Conservation (phyloP, 805 yeast genomes). For the Candida tibetensis region DNA sequence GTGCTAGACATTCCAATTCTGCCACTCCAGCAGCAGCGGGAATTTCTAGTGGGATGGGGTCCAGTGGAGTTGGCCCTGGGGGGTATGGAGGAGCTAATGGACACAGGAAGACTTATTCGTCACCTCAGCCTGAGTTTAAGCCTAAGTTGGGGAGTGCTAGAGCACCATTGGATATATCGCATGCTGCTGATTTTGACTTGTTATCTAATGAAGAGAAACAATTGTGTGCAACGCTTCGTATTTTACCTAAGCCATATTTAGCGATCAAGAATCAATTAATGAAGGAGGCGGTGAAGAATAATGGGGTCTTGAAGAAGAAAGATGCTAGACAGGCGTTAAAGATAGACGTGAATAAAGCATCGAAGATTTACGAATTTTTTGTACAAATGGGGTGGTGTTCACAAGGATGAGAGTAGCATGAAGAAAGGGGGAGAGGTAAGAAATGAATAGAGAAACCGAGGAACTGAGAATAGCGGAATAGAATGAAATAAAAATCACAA, state of each 20-base stretch:
- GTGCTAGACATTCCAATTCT: conserved; percentile 20
- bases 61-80: conserved; percentile 2
- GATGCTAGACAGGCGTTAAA: conserved; percentile 81
- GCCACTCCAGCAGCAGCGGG: conserved; percentile 7
- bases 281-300: conserved; percentile 80
- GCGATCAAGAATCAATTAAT: conserved; percentile 89
- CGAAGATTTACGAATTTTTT: conserved; percentile 88
- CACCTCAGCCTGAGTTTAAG: conserved; percentile 40
- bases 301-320: conserved; percentile 79
- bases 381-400: conserved; percentile 86
- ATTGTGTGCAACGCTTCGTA: conserved; percentile 77
- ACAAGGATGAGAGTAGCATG: conserved; percentile 31
- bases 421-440: background rate
- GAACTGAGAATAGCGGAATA: too few species aligned
- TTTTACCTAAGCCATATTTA: conserved; percentile 89
- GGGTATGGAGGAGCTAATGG: conserved; percentile 11
- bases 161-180: conserved; percentile 64
- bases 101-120: conserved; percentile 21
- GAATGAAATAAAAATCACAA: too few species aligned
- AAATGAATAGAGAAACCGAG: too few species aligned
- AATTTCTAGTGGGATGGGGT: background rate
- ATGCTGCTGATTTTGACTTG: conserved; percentile 78
- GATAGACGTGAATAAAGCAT: conserved; percentile 83
- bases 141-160: conserved; percentile 45
- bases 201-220: conserved; percentile 85